A percentile compares a stretch with the other conserved stretches of the same genome.
phyloP scores from a whole-genome alignment of 73 alveolate genomes.

The Symbiodinium natans region DNA sequence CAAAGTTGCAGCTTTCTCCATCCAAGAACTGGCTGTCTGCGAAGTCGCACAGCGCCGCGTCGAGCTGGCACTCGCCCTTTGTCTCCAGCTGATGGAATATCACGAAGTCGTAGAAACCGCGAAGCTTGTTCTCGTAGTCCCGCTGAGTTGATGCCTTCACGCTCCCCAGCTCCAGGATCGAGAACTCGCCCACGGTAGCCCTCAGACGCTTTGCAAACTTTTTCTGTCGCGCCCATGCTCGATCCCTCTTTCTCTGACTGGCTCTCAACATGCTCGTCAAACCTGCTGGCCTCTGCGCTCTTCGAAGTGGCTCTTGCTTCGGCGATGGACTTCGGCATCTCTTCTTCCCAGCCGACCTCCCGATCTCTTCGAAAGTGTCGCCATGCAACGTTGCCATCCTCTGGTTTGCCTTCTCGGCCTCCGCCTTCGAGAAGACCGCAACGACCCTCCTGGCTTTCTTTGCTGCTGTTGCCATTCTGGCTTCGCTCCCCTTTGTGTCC shows the following conservation, averaged over 20 bases:
- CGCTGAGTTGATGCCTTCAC: neutral
- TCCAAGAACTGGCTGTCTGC: conserved; percentile 15
- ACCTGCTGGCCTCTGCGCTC: neutral
- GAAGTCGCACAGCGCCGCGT: conserved; percentile 58
- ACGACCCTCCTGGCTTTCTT: neutral
- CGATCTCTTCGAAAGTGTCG: neutral
- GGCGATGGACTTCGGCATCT: neutral
- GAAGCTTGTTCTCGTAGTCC: neutral
- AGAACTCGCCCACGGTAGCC: neutral
- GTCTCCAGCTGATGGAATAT: neutral
- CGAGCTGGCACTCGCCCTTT: neutral
- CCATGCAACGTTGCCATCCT: neutral
- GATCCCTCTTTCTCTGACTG: neutral
- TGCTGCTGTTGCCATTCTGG: neutral
- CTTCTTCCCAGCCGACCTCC: neutral
- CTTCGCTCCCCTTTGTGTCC: neutral
- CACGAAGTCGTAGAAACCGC: neutral
- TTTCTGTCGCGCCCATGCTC: neutral
- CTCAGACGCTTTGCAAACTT: neutral
- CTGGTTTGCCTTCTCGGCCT: neutral
- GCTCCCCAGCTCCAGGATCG: neutral
- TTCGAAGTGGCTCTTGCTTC: neutral
- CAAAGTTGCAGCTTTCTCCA: conserved; percentile 19
- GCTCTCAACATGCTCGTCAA: neutral
- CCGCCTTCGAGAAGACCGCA: neutral